A percentile compares a stretch with the other conserved stretches of the same genome.
phyloP scores from a whole-genome alignment of 2,329 filamentous ascomycete species.

The Bertia moriformis region DNA sequence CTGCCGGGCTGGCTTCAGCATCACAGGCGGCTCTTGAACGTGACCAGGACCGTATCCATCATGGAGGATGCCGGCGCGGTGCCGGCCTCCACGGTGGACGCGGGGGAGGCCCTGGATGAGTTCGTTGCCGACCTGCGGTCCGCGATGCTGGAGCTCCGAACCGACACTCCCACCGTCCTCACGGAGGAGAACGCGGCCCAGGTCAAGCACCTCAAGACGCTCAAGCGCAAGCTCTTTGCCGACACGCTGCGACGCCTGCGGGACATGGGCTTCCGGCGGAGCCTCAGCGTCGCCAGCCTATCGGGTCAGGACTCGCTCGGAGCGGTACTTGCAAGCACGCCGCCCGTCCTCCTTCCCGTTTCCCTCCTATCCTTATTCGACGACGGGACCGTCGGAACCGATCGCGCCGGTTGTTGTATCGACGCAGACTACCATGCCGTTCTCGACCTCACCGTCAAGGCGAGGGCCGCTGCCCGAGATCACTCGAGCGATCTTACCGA shows the following conservation, averaged over 20 bases:
- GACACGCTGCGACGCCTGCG: conserved; percentile 73
- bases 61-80: conserved; percentile 53
- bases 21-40: conserved; percentile 57
- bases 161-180: conserved; percentile 64
- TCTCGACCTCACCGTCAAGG: conserved; percentile 56
- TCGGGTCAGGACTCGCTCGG: conserved; percentile 59
- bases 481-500: conserved; percentile 76
- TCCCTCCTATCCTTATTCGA: no score
- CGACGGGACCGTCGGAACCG: no score
- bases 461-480: conserved; percentile 52
- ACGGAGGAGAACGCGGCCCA: conserved; percentile 74
- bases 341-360: conserved; percentile 20
- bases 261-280: conserved; percentile 79
- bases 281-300: conserved; percentile 61
- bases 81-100: conserved; percentile 34
- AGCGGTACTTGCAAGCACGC: conserved; percentile 47
- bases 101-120: conserved; percentile 42
- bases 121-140: conserved; percentile 58
- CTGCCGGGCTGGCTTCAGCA: conserved; percentile 24
- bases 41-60: conserved; percentile 53
- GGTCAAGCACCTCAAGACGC: conserved; percentile 81
- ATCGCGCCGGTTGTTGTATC: conserved; percentile 8
- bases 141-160: conserved; percentile 60
- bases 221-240: conserved; percentile 80
- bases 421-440: conserved; percentile 69